Conservation (phyloP, 78 protist species). For the Creolimax fragrantissima region DNA sequence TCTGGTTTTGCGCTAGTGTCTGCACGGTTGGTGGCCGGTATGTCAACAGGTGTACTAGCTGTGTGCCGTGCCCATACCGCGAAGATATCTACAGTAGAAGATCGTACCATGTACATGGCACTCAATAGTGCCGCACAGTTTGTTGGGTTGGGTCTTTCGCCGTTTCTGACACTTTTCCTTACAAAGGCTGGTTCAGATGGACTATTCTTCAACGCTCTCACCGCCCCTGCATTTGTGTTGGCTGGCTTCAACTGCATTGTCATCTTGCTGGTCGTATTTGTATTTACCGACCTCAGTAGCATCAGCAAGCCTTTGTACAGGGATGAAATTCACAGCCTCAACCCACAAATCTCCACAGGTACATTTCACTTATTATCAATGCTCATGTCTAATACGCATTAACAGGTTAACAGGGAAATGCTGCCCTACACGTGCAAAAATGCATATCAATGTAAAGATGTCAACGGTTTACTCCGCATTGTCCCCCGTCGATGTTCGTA, state of each 20-base stretch:
- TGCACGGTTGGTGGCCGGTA: slow-evolving; percentile 15
- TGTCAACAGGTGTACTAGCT: neutral
- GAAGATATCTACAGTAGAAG: slow-evolving; percentile 4
- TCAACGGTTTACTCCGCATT: too few species aligned
- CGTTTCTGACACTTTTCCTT: neutral
- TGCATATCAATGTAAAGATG: too few species aligned
- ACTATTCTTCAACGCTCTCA: neutral
- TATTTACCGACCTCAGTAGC: neutral
- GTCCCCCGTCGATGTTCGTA: too few species aligned
- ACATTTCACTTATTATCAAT: too few species aligned
- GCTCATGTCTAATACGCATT: too few species aligned
- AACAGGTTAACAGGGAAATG: too few species aligned
- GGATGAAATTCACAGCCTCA: neutral
- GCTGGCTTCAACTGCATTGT: neutral
- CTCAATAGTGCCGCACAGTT: slow-evolving; percentile 27
- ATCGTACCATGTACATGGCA: slow-evolving; percentile 19
- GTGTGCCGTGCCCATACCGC: slow-evolving; percentile 20
- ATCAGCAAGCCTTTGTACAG: neutral
- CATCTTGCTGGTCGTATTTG: neutral
- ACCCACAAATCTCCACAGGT: too few species aligned
- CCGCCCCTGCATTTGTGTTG: neutral
- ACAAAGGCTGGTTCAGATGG: neutral
- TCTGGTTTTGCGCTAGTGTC: neutral
- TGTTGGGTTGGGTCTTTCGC: neutral
- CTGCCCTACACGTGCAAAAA: too few species aligned